phyloP scores from a whole-genome alignment of 495 filamentous ascomycete species.

The Aspergillus cavernicola region DNA sequence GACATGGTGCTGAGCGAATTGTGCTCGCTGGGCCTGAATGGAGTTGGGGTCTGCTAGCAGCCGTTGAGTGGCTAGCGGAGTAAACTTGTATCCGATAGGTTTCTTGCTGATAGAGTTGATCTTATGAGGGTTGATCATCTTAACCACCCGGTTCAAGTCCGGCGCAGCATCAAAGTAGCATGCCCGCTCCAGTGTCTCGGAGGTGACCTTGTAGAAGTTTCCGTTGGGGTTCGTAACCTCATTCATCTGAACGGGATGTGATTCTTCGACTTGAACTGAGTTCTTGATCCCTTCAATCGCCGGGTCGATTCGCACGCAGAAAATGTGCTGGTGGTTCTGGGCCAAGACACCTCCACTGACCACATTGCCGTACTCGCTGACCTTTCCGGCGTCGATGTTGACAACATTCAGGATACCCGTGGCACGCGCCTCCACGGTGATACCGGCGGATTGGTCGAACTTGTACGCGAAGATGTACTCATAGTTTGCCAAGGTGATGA shows the following conservation, averaged over 20 bases:
- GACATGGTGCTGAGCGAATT: constrained; percentile 82
- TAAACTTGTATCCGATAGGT: constrained; percentile 79
- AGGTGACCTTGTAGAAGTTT: constrained; percentile 65
- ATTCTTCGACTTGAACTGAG: constrained; percentile 68
- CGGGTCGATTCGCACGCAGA: constrained; percentile 86
- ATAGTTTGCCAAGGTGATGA: constrained; percentile 80
- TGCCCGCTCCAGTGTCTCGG: constrained; percentile 59
- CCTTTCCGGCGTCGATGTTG: constrained; percentile 67
- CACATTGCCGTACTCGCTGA: constrained; percentile 69
- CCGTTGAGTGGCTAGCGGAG: constrained; percentile 69
- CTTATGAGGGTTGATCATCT: constrained; percentile 70
- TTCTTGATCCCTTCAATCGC: constrained; percentile 73
- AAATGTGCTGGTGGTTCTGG: constrained; percentile 86
- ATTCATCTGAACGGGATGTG: constrained; percentile 67
- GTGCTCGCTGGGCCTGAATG: constrained; percentile 73
- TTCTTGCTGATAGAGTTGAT: constrained; percentile 71
- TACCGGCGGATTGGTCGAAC: constrained; percentile 81
- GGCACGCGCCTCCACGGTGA: constrained; percentile 77
- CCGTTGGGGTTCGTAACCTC: constrained; percentile 75
- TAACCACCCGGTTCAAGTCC: constrained; percentile 68
- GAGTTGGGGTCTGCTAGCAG: constrained; percentile 71
- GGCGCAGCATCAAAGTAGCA: constrained; percentile 66
- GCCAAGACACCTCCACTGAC: constrained; percentile 84
- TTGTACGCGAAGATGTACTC: constrained; percentile 86
- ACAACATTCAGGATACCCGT: constrained; percentile 87